Evolutionary conservation across 73 alveolate species (phyloP).

Genomic region (Paramecium tetraurelia): DNA sequence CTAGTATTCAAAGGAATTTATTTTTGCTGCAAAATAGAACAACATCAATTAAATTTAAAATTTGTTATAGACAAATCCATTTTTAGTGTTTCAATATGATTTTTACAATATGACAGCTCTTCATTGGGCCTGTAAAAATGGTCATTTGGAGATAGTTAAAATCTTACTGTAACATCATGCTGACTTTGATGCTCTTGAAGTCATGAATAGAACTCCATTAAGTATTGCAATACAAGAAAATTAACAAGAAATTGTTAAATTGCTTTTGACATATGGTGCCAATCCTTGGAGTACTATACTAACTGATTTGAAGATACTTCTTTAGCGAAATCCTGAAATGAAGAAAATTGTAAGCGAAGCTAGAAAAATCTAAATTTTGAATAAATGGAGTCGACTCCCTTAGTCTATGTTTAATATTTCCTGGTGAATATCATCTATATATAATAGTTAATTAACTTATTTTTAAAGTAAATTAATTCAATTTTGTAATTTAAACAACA

Average conservation of each 20-base stretch:
- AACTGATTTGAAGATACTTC: neutral
- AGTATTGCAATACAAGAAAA: neutral
- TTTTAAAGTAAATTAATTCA: no score
- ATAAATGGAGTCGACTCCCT: neutral
- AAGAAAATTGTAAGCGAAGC: neutral
- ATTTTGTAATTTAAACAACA: no score
- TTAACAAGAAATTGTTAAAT: neutral
- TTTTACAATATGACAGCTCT: conserved; percentile 33
- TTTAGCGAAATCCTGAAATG: neutral
- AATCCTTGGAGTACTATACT: conserved; percentile 35
- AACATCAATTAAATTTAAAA: neutral
- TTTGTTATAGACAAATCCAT: neutral
- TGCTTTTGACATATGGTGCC: neutral
- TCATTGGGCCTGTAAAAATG: conserved; percentile 38
- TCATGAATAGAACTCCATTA: conserved; percentile 39
- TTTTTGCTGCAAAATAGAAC: neutral
- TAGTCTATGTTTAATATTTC: neutral
- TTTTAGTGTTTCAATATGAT: conserved; percentile 23
- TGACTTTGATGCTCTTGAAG: conserved; percentile 39
- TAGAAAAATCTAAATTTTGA: neutral
- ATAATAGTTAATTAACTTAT: neutral
- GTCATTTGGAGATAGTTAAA: neutral
- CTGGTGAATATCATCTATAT: neutral
- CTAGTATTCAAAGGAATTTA: neutral
- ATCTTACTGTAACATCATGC: conserved; percentile 1